Evolutionary conservation across 2,329 filamentous ascomycete genomes (phyloP), one percentile per base, ranked within the genome.

Genomic region (Aureobasidium sp.): DNA sequence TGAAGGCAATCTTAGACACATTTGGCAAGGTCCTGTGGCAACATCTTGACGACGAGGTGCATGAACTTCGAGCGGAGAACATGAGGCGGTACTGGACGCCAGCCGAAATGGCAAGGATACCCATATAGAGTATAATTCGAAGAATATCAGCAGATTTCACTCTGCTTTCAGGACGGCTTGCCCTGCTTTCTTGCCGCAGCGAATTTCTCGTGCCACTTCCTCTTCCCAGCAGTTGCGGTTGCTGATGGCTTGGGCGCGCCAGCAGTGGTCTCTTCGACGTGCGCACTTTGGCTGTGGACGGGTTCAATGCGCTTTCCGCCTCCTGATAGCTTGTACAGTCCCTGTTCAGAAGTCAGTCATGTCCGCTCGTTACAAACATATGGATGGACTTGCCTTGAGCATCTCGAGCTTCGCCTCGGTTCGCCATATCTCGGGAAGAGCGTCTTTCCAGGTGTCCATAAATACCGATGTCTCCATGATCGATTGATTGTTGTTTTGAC

Each of bases 11-110:
- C 69, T 86, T 96, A 85, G 89, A 95, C 73, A 74, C 74, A 5
- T 96, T 92, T 84, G 89, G 89, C 12, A 78, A 79, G 10, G 89
- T 96, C 65, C 73, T 96, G 53, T 93, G 90, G 89, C 78, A 77
- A 70, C 91, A 96, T 79, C 76, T 96, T 64, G 89, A 94, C 69
- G 87, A 92, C 68, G 91, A 96, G 79, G 91, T 96, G 8, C 78
- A 80, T 73, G 83, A 88, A 67, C 74, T 96, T 36, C 84, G 87
- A 2, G 91, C 91, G 48, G 89, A 94, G 73, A 95, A 93, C 72
- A 96, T 96, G 91, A 81, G 90, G 67, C 84, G 80, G 74, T 91
- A 89, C 74, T 96, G 90, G 89, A 88, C 80, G 0, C 67, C 85
- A 64, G 84, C 89, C 51, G 91, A 96, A 79, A 86, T 96, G 74